Conservation (phyloP, 495 filamentous ascomycete species). For the Neurospora sublineolata region DNA sequence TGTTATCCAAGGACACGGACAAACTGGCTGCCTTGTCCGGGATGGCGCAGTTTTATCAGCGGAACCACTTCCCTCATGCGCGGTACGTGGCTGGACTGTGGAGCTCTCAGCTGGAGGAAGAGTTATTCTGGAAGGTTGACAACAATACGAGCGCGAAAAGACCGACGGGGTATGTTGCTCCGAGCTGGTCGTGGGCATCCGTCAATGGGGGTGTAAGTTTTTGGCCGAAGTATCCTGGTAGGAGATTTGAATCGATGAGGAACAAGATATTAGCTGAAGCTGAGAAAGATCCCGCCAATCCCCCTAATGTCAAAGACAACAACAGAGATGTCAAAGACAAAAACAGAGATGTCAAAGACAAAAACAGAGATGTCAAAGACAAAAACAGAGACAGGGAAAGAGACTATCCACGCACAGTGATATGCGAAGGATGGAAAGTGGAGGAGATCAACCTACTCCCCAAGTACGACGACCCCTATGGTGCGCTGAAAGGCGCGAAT, state of each 20-base stretch:
- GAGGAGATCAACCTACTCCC: background rate
- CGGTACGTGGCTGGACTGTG: background rate
- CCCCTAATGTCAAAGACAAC: background rate
- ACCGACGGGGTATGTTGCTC: background rate
- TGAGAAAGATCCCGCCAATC: background rate
- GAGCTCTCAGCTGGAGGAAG: background rate
- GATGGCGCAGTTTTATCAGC: background rate
- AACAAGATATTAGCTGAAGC: background rate
- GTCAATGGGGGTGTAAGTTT: background rate
- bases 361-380: background rate
- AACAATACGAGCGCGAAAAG: background rate
- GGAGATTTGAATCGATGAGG: background rate
- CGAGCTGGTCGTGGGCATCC: background rate
- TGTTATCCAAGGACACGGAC: background rate
- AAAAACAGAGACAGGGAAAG: background rate
- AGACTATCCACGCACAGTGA: background rate
- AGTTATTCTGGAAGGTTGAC: background rate
- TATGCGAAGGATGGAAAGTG: background rate
- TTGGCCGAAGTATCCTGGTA: background rate
- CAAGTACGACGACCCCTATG: background rate
- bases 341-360: no score
- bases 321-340: background rate
- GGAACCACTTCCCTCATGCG: background rate
- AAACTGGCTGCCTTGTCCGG: background rate
- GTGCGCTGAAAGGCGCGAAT: background rate